phyloP scores from a whole-genome alignment of 768 basidiomycete genomes.

The Termitomyces sp. region DNA sequence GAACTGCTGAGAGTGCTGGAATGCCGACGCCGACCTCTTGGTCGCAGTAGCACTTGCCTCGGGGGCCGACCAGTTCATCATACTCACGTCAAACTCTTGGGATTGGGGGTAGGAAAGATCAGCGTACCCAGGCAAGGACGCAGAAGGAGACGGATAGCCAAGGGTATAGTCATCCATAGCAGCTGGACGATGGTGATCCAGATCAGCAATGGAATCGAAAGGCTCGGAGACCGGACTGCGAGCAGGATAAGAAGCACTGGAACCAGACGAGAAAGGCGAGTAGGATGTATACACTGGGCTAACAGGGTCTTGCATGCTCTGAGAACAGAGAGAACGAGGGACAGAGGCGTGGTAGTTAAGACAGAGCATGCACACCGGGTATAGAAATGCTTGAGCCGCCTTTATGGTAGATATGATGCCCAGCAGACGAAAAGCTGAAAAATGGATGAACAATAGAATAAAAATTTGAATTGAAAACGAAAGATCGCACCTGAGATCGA shows the following conservation, averaged over 20 bases:
- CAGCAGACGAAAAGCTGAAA: not conserved
- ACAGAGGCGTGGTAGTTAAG: slow-evolving; percentile 11
- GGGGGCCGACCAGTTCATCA: slow-evolving; percentile 16
- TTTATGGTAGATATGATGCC: slow-evolving; percentile 1
- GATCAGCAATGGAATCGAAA: slow-evolving; percentile 11
- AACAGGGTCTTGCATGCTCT: slow-evolving; percentile 24
- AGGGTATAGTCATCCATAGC: slow-evolving; percentile 13
- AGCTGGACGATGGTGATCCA: slow-evolving; percentile 6
- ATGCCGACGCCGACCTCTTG: slow-evolving; percentile 11
- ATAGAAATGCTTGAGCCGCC: slow-evolving; percentile 3
- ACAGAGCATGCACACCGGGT: slow-evolving; percentile 7
- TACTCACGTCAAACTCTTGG: slow-evolving; percentile 18
- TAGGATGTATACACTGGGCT: slow-evolving; percentile 36
- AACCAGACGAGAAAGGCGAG: slow-evolving; percentile 39
- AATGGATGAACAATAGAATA: slow-evolving; percentile 10
- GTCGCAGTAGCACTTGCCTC: not conserved
- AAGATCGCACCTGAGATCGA: slow-evolving; percentile 25
- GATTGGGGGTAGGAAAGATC: slow-evolving; percentile 16
- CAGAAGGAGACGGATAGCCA: slow-evolving; percentile 13
- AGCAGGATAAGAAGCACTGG: slow-evolving; percentile 27
- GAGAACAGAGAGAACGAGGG: slow-evolving; percentile 5
- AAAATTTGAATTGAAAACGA: slow-evolving; percentile 14
- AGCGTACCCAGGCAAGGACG: slow-evolving; percentile 18
- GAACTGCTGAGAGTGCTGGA: slow-evolving; percentile 10
- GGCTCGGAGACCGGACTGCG: slow-evolving; percentile 38